Evolutionary conservation across 2,329 filamentous ascomycete species (phyloP).

Genomic region (Trichoderma endophyticum): DNA sequence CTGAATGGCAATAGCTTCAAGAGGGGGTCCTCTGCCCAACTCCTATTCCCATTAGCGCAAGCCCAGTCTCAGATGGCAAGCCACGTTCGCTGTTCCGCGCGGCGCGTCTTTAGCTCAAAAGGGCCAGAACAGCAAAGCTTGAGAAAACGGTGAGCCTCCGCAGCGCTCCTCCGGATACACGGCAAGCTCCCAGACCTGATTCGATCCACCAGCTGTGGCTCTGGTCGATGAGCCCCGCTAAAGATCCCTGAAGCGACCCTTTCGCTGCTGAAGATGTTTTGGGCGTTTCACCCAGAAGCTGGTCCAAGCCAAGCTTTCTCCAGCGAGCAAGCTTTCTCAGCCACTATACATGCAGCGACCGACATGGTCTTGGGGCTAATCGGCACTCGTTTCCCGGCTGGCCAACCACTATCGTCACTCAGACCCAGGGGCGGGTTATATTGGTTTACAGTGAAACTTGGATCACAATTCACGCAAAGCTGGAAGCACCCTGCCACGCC

Average conservation of each 20-base stretch:
- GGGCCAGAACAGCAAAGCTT: neutral
- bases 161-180: conserved; percentile 12
- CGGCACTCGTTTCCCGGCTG: conserved; percentile 15
- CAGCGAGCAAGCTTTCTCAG: conserved; percentile 5
- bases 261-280: conserved; percentile 6
- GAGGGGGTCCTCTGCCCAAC: neutral
- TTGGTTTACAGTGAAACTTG: conserved; percentile 6
- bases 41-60: neutral
- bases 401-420: conserved; percentile 8
- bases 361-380: conserved; percentile 13
- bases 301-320: conserved; percentile 2
- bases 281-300: conserved; percentile 15
- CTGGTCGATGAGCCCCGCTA: conserved; percentile 5
- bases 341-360: conserved; percentile 8
- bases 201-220: conserved; percentile 8
- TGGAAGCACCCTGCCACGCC: neutral
- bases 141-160: conserved; percentile 4
- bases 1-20: neutral
- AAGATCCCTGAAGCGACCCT: conserved; percentile 7
- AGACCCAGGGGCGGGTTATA: neutral
- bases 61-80: neutral
- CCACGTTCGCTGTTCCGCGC: neutral
- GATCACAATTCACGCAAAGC: conserved; percentile 14
- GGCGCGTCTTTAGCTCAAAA: neutral
- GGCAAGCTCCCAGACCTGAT: conserved; percentile 10